Percentiles rank a stretch among this genome's conserved stretches.
phyloP scores from a whole-genome alignment of 2,329 filamentous ascomycete species.

The Aspergillus versicolor region DNA sequence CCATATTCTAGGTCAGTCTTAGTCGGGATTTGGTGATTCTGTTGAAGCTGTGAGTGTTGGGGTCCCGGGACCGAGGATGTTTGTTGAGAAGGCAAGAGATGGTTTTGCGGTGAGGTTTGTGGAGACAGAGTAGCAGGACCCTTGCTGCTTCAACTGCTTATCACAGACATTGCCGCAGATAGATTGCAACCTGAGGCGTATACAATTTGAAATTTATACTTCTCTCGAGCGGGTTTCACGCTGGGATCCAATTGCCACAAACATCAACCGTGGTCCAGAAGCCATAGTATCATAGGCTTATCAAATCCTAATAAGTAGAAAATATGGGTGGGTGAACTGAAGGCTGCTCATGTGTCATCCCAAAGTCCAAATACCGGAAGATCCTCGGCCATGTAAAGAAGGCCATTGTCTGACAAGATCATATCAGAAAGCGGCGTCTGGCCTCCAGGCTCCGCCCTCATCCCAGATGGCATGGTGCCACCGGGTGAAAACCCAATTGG shows the following conservation, averaged over 20 bases:
- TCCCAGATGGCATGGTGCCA: slow-evolving; percentile 24
- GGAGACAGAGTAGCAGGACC: neutral
- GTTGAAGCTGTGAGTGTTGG: no score
- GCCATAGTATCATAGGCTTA: neutral
- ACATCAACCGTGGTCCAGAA: no score
- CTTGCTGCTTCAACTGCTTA: neutral
- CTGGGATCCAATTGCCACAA: no score
- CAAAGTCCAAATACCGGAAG: slow-evolving; percentile 34
- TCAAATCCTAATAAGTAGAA: no score
- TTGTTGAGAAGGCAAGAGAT: neutral
- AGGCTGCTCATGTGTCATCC: slow-evolving; percentile 22
- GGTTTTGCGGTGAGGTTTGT: neutral
- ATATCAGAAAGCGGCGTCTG: slow-evolving; percentile 34
- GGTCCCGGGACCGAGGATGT: no score
- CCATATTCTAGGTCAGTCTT: no score
- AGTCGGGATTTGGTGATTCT: no score
- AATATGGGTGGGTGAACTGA: neutral
- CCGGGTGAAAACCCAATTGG: slow-evolving; percentile 34
- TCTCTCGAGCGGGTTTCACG: no score
- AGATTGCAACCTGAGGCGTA: neutral
- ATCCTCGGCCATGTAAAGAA: slow-evolving; percentile 36
- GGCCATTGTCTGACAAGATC: slow-evolving; percentile 32
- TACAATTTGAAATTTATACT: neutral
- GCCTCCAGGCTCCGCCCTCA: slow-evolving; percentile 17
- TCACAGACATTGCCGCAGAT: neutral